Evolutionary conservation across 2,329 filamentous ascomycete genomes (phyloP).

Genomic region (Nemania sp.): DNA sequence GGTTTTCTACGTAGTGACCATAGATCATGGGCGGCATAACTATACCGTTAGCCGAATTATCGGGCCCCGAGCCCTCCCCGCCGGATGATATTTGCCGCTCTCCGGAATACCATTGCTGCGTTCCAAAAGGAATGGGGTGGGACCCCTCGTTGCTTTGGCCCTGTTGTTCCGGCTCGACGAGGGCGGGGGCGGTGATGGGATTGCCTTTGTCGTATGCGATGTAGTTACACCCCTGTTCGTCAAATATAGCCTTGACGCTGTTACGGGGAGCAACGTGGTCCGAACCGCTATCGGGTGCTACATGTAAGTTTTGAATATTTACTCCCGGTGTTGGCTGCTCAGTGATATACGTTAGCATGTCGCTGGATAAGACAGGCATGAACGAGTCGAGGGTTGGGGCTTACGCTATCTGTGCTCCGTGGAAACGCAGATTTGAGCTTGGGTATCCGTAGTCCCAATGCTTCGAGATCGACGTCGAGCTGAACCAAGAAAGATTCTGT

Average conservation of each 20-base stretch:
- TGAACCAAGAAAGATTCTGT: constrained; percentile 95
- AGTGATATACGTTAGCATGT: constrained; percentile 28
- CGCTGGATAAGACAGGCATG: background rate
- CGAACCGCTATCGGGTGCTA: constrained; percentile 2
- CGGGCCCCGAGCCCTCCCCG: constrained; percentile 30
- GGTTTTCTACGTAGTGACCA: constrained; percentile 46
- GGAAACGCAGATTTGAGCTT: constrained; percentile 59
- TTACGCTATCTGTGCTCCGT: constrained; percentile 55
- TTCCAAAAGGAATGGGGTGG: constrained; percentile 15
- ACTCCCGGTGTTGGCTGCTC: constrained; percentile 36
- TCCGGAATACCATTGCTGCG: constrained; percentile 43
- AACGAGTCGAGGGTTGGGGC: constrained; percentile 33
- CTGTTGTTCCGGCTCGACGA: constrained; percentile 42
- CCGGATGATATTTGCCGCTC: constrained; percentile 45
- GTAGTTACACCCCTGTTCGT: constrained; percentile 35
- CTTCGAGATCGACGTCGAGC: constrained; percentile 87
- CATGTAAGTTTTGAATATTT: background rate
- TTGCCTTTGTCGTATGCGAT: constrained; percentile 43
- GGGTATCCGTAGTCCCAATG: constrained; percentile 64
- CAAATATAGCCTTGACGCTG: constrained; percentile 48
- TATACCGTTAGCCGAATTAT: constrained; percentile 14
- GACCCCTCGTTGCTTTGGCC: constrained; percentile 17
- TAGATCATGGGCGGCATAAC: constrained; percentile 21
- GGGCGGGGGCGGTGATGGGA: constrained; percentile 43
- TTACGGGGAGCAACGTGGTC: constrained; percentile 7